Evolutionary conservation across 2,329 filamentous ascomycete species (phyloP).

Genomic region (Corynespora cassiicola): DNA sequence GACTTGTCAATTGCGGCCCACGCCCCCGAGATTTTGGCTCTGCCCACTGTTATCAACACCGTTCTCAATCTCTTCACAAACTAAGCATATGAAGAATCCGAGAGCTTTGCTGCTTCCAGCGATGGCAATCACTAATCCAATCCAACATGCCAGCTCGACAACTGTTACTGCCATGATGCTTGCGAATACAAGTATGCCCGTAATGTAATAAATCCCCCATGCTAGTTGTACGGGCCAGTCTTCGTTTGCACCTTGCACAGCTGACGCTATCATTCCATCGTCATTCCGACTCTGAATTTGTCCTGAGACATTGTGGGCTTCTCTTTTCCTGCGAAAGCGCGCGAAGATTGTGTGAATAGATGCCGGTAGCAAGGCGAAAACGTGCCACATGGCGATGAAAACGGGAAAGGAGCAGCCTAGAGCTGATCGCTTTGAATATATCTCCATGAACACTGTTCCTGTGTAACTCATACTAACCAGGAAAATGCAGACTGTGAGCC

Average conservation of each 20-base stretch:
- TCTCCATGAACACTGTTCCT: constrained; percentile 30
- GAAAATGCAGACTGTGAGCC: constrained; percentile 5
- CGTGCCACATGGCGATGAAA: constrained; percentile 33
- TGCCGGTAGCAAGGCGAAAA: constrained; percentile 30
- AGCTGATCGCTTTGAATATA: constrained; percentile 37
- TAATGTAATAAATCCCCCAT: constrained; percentile 42
- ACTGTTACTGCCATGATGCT: constrained; percentile 44
- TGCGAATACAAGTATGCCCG: constrained; percentile 39
- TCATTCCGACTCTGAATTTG: background rate
- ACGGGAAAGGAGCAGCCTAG: constrained; percentile 38
- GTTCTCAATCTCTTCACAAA: constrained; percentile 15
- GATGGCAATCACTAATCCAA: constrained; percentile 25
- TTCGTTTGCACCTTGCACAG: constrained; percentile 34
- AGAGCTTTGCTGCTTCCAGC: constrained; percentile 34
- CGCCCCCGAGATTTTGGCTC: too few species aligned
- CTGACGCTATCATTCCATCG: constrained; percentile 13
- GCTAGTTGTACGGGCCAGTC: constrained; percentile 37
- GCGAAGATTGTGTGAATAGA: constrained; percentile 27
- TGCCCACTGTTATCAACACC: too few species aligned
- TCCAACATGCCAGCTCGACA: constrained; percentile 38
- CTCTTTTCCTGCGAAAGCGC: constrained; percentile 2
- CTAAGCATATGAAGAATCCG: constrained; percentile 45
- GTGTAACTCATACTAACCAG: constrained; percentile 19
- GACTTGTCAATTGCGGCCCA: too few species aligned
- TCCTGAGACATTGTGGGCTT: background rate